phyloP scores from a whole-genome alignment of 78 protist genomes.

The Neovahlkampfia damariscottae region DNA sequence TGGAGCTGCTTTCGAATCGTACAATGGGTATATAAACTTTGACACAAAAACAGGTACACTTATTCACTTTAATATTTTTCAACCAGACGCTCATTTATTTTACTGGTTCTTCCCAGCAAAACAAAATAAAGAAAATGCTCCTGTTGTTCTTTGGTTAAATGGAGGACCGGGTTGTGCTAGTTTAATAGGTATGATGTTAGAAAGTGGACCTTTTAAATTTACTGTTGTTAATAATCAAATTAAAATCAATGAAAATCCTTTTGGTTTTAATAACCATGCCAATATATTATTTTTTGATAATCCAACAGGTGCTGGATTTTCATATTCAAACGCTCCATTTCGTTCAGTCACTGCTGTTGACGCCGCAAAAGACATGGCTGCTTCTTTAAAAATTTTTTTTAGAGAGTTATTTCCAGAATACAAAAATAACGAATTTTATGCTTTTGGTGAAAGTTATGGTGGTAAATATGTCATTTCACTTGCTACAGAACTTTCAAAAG shows the following conservation, averaged over 20 bases:
- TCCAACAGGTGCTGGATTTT: slow-evolving; percentile 58
- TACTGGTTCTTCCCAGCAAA: not conserved
- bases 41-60: too few relatives aligned
- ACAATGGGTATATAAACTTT: too few relatives aligned
- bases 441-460: slow-evolving; percentile 54
- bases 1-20: too few relatives aligned
- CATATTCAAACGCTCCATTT: not conserved
- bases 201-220: slow-evolving; percentile 22
- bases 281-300: slow-evolving; percentile 38
- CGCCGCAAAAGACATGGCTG: slow-evolving; percentile 36
- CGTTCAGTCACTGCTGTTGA: slow-evolving; percentile 6
- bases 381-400: slow-evolving; percentile 31
- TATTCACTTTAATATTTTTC: too few relatives aligned
- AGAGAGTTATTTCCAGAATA: not conserved
- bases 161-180: slow-evolving; percentile 38
- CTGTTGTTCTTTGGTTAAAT: slow-evolving; percentile 21
- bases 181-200: slow-evolving; percentile 20
- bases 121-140: not conserved
- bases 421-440: slow-evolving; percentile 10
- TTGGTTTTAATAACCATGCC: slow-evolving; percentile 35
- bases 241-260: slow-evolving; percentile 12
- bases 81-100: too few relatives aligned
- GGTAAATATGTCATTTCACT: slow-evolving; percentile 61
- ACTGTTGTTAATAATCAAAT: not conserved
- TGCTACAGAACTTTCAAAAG: slow-evolving; percentile 4